These are phyloP conservation scores for Cardamine chenopodiifolia DNA, from an alignment of 345 rosid species.

Conservation along the genomic window DNA sequence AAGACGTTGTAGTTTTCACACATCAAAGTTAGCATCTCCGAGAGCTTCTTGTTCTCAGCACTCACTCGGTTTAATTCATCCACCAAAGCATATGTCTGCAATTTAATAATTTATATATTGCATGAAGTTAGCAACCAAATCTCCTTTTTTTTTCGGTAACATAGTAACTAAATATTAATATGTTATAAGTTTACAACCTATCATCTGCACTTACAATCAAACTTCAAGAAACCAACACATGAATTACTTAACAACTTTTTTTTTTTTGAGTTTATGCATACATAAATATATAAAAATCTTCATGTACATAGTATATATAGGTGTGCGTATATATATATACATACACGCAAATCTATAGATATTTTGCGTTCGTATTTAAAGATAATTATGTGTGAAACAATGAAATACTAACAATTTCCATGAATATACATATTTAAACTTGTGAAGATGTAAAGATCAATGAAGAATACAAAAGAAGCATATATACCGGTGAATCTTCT, in stretches of 20 bases:
- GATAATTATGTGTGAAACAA: conserved; percentile 38
- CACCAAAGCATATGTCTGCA: conserved; percentile 50
- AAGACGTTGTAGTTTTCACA: conserved; percentile 78
- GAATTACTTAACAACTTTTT: conserved; percentile 2
- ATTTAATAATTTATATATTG: background rate
- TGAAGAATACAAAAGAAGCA: background rate
- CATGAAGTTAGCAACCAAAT: conserved; percentile 26
- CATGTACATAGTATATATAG: too few species aligned
- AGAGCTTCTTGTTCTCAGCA: conserved; percentile 85
- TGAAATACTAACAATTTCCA: conserved; percentile 23
- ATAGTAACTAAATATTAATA: background rate
- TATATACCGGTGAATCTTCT: conserved; percentile 47
- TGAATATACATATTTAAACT: conserved; percentile 10
- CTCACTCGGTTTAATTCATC: conserved; percentile 81
- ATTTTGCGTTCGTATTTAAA: background rate
- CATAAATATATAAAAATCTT: too few species aligned
- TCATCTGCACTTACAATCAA: background rate
- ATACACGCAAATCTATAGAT: background rate
- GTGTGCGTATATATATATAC: too few species aligned
- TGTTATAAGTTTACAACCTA: background rate
- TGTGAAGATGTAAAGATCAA: conserved; percentile 20
- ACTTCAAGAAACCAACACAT: conserved; percentile 13
- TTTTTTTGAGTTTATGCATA: too few species aligned
- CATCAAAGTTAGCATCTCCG: conserved; percentile 73
- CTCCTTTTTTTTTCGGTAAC: background rate